Conservation (phyloP, 192 early-diverging fungal genomes). For the Coemansia sp. region DNA sequence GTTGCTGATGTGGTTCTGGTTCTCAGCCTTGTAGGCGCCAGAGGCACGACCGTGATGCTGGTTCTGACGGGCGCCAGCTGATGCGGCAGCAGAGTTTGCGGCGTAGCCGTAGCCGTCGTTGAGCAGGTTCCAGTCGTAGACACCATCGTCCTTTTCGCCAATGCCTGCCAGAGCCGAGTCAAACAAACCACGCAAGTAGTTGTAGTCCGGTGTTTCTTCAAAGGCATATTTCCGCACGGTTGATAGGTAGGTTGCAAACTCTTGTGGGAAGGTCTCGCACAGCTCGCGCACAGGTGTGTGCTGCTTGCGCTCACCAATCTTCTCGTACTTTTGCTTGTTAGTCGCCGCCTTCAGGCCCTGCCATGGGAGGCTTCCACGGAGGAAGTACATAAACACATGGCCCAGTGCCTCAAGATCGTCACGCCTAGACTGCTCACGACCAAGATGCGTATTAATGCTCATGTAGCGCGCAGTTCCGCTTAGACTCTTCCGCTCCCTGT, state of each 20-base stretch:
- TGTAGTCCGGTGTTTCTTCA: constrained; percentile 97
- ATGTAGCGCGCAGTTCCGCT: constrained; percentile 97
- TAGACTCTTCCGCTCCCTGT: constrained; percentile 90
- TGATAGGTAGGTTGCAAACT: constrained; percentile 86
- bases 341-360: constrained; percentile 96
- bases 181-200: constrained; percentile 84
- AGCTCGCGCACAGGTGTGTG: constrained; percentile 83
- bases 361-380: constrained; percentile 93
- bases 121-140: constrained; percentile 90
- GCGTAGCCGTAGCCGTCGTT: constrained; percentile 50
- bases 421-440: constrained; percentile 95
- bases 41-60: constrained; percentile 26
- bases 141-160: constrained; percentile 81
- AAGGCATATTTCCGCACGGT: constrained; percentile 92
- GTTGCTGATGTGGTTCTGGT: constrained; percentile 47
- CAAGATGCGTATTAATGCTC: constrained; percentile 97
- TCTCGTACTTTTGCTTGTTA: constrained; percentile 99
- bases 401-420: constrained; percentile 97
- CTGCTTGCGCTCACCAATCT: constrained; percentile 99
- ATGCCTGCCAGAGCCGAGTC: constrained; percentile 68
- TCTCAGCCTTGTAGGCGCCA: constrained; percentile 40
- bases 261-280: constrained; percentile 87
- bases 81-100: constrained; percentile 32
- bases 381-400: constrained; percentile 98
- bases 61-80: constrained; percentile 28